A percentile compares a stretch with the other conserved stretches of the same genome.
Evolutionary conservation across 2,329 filamentous ascomycete genomes (phyloP).

Genomic region (Lachnellula hyalina): DNA sequence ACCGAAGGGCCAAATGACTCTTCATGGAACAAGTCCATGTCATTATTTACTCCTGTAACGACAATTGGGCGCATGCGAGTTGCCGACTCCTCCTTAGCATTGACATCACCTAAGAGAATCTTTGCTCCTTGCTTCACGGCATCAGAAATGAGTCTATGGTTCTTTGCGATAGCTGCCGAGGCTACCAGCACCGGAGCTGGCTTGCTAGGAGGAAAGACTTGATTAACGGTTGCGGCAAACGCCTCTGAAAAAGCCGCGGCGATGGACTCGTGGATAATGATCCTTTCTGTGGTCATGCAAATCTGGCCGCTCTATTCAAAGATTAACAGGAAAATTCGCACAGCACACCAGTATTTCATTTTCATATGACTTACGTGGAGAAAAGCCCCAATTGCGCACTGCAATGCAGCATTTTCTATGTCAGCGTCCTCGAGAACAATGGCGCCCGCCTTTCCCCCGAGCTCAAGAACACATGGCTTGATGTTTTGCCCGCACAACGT

Average conservation of each 20-base stretch:
- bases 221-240: slow-evolving; percentile 26
- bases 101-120: not conserved
- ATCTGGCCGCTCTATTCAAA: slow-evolving; percentile 49
- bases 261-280: slow-evolving; percentile 35
- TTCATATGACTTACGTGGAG: not conserved
- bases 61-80: not conserved
- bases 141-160: not conserved
- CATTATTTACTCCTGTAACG: not conserved
- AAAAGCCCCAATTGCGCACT: not conserved
- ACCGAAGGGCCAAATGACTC: slow-evolving; percentile 59
- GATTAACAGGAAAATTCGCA: not conserved
- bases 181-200: not conserved
- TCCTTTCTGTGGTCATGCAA: slow-evolving; percentile 49
- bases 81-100: not conserved
- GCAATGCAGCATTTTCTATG: slow-evolving; percentile 29
- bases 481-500: slow-evolving; percentile 56
- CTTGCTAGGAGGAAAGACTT: not conserved
- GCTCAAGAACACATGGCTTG: slow-evolving; percentile 64
- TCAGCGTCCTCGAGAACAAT: slow-evolving; percentile 55
- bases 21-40: not conserved
- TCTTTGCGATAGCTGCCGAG: not conserved
- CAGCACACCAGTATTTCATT: not conserved
- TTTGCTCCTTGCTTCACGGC: not conserved
- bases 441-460: slow-evolving; percentile 64
- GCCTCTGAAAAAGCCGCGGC: slow-evolving; percentile 30